Evolutionary conservation across 2,329 filamentous ascomycete species (phyloP).

Genomic region (Phialophora tarda): DNA sequence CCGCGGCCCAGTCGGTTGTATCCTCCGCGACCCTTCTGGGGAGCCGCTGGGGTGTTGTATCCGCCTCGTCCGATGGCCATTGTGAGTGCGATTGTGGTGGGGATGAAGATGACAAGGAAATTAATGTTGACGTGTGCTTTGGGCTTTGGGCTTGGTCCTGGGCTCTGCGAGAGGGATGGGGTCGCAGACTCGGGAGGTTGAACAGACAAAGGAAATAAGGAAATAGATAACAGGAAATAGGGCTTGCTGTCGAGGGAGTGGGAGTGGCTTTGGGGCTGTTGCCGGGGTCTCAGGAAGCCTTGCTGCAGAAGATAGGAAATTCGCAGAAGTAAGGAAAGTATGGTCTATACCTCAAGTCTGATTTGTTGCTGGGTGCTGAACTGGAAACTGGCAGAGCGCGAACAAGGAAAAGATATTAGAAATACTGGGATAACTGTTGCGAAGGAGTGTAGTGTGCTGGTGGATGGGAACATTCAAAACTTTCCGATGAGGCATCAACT

Average conservation of each 20-base stretch:
- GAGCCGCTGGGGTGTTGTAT: conserved; percentile 41
- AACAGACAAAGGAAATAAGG: conserved; percentile 29
- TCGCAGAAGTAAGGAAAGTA: conserved; percentile 31
- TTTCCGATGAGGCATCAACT: conserved; percentile 13
- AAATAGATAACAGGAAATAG: conserved; percentile 20
- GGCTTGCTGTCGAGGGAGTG: conserved; percentile 1
- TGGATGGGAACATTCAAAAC: conserved; percentile 11
- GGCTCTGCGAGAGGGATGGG: conserved; percentile 24
- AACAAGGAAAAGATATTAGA: conserved; percentile 21
- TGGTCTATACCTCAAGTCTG: conserved; percentile 27
- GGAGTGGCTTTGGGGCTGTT: conserved; percentile 11
- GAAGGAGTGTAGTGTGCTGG: conserved; percentile 22
- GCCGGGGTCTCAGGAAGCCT: conserved; percentile 8
- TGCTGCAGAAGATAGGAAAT: conserved; percentile 19
- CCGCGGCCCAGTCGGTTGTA: conserved; percentile 44
- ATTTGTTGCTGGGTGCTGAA: conserved; percentile 7
- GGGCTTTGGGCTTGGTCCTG: conserved; percentile 23
- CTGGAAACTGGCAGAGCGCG: conserved; percentile 20
- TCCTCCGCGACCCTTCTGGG: conserved; percentile 46
- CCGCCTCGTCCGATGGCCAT: conserved; percentile 42
- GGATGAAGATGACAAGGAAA: conserved; percentile 27
- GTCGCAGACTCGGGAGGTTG: conserved; percentile 28
- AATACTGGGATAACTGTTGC: conserved; percentile 10
- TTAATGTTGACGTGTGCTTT: conserved; percentile 23
- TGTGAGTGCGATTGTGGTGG: conserved; percentile 25